These are phyloP conservation scores for Yarrowia sp. DNA, from an alignment of 805 yeast genomes.

Conservation along the genomic window DNA sequence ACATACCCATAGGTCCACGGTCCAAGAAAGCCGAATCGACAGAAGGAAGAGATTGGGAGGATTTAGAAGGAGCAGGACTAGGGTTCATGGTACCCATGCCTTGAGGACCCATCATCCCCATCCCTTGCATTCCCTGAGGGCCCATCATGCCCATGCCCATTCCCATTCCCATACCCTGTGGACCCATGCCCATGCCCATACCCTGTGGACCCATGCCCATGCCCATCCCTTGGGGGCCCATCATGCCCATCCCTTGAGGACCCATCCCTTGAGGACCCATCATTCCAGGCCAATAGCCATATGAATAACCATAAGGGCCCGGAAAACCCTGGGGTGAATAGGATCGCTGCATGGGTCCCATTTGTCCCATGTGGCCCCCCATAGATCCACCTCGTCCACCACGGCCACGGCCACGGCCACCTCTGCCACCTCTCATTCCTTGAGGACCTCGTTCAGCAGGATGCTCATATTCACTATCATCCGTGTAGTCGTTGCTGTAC, in stretches of 20 bases:
- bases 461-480: constrained; percentile 20
- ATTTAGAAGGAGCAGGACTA: background rate
- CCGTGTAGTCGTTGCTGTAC: constrained; percentile 9
- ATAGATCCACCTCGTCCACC: background rate
- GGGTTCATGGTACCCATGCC: background rate
- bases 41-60: constrained; percentile 2
- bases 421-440: background rate
- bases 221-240: background rate
- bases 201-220: constrained; percentile 7
- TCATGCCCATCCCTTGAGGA: constrained; percentile 4
- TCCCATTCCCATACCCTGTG: background rate
- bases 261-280: constrained; percentile 14
- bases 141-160: background rate
- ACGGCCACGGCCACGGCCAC: background rate
- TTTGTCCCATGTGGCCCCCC: background rate
- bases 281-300: constrained; percentile 14
- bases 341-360: background rate
- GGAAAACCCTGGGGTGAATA: constrained; percentile 2
- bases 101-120: background rate
- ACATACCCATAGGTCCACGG: constrained; percentile 12
- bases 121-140: background rate
- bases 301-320: background rate
- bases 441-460: background rate
- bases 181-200: background rate
- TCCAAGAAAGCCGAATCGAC: constrained; percentile 8